Percentiles rank a stretch among this genome's conserved stretches.
Conservation (phyloP, 164 flowering plant genomes). For the Berberis vulgaris region DNA sequence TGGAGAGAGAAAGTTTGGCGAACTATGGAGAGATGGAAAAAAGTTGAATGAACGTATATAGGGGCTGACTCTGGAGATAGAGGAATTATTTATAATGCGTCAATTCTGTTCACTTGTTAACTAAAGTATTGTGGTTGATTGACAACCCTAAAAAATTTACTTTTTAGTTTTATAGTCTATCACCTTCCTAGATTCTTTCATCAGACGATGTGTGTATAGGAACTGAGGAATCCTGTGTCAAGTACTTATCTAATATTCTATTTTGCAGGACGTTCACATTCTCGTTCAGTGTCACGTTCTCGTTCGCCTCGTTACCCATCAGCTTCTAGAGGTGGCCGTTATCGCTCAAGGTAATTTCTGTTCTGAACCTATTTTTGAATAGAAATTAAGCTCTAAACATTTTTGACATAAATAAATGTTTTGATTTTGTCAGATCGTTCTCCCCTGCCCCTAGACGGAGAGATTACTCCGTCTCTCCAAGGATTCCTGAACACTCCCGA, state of each 20-base stretch:
- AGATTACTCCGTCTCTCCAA: slow-evolving; percentile 58
- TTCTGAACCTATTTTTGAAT: background rate
- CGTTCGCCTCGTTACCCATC: slow-evolving; percentile 62
- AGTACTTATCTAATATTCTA: background rate
- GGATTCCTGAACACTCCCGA: slow-evolving; percentile 37
- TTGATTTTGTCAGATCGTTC: slow-evolving; percentile 37
- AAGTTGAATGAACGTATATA: too few relatives aligned
- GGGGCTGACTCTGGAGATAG: too few relatives aligned
- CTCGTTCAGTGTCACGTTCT: slow-evolving; percentile 58
- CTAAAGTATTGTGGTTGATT: too few relatives aligned
- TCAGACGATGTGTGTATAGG: too few relatives aligned
- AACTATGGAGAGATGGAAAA: too few relatives aligned
- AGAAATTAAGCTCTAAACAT: background rate
- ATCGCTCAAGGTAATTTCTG: slow-evolving; percentile 56
- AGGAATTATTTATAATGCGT: too few relatives aligned
- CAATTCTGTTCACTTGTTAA: too few relatives aligned
- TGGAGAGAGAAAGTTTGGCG: background rate
- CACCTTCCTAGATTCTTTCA: too few relatives aligned
- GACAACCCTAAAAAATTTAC: too few relatives aligned
- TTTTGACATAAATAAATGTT: background rate
- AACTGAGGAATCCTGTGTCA: background rate
- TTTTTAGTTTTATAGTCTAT: too few relatives aligned
- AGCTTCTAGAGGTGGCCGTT: slow-evolving; percentile 42
- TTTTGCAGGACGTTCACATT: slow-evolving; percentile 53
- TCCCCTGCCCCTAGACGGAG: slow-evolving; percentile 56